Evolutionary conservation across 306 rosid genomes (phyloP).

Genomic region (Begonia masoniana): DNA sequence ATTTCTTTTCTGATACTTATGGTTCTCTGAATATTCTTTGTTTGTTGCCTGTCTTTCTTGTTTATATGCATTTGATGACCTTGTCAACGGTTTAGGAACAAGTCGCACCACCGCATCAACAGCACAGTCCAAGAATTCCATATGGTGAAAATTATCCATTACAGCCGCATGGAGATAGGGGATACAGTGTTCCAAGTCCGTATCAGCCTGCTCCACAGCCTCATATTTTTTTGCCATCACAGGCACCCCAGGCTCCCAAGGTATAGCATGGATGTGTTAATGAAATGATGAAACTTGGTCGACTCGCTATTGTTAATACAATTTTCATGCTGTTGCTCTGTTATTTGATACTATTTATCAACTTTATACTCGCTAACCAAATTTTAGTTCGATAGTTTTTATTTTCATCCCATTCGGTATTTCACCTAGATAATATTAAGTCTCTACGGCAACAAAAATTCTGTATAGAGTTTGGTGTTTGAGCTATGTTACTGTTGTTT

Average conservation of each 20-base stretch:
- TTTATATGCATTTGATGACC: too few species aligned
- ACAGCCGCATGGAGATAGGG: constrained; percentile 32
- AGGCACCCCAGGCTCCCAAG: constrained; percentile 55
- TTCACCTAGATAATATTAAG: too few species aligned
- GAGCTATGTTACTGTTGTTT: too few species aligned
- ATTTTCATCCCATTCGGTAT: too few species aligned
- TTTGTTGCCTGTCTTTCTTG: too few species aligned
- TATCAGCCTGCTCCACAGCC: constrained; percentile 20
- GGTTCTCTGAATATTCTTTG: too few species aligned
- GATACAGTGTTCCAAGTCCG: constrained; percentile 31
- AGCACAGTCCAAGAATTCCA: constrained; percentile 32
- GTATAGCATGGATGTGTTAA: constrained; percentile 13
- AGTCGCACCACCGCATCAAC: constrained; percentile 8
- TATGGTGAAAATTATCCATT: constrained; percentile 53
- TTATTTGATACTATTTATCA: background rate
- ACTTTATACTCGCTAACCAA: background rate
- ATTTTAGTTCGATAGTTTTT: too few species aligned
- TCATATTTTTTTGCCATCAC: constrained; percentile 57
- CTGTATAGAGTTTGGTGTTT: too few species aligned
- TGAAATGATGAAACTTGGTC: too few species aligned
- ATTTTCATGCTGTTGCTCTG: background rate
- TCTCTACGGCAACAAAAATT: too few species aligned
- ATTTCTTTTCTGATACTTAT: background rate
- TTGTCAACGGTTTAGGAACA: too few species aligned
- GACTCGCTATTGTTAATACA: background rate